A percentile compares a stretch with the other conserved stretches of the same genome.
Evolutionary conservation across 129 eudicot species (phyloP).

Genomic region (Kitagawia praeruptora): DNA sequence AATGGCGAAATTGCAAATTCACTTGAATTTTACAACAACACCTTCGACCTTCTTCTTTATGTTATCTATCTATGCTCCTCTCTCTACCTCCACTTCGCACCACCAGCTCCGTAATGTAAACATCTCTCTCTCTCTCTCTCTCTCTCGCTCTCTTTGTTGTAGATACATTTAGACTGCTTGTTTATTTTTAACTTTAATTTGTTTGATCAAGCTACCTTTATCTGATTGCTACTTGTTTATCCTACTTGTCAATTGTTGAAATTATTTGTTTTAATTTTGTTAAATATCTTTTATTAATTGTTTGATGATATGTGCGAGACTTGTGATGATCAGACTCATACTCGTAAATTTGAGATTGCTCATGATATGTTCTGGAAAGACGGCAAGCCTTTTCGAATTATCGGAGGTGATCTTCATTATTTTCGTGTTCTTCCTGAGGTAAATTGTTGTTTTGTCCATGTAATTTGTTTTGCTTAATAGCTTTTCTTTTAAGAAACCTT

Average conservation of each 20-base stretch:
- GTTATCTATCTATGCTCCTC: neutral
- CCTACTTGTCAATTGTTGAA: neutral
- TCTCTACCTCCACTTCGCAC: neutral
- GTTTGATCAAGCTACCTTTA: neutral
- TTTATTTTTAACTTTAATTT: neutral
- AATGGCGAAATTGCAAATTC: neutral
- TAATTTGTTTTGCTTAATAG: neutral
- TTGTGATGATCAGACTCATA: conserved; percentile 24
- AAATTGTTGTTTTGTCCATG: neutral
- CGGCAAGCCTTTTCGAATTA: conserved; percentile 71
- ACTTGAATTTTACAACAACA: neutral
- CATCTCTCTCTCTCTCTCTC: neutral
- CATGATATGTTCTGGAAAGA: conserved; percentile 92
- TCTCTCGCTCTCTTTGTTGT: too few species aligned
- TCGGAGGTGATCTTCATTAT: conserved; percentile 95
- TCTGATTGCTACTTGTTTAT: neutral
- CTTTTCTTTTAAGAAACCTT: neutral
- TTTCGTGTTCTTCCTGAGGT: conserved; percentile 85
- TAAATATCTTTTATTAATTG: neutral
- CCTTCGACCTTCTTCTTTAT: neutral
- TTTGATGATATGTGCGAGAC: neutral
- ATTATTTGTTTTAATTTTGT: too few species aligned
- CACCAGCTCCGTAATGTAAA: neutral
- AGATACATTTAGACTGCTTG: neutral
- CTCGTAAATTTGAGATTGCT: conserved; percentile 58